phyloP scores from a whole-genome alignment of 78 protist species.

The Anaeramoeba ignava region DNA sequence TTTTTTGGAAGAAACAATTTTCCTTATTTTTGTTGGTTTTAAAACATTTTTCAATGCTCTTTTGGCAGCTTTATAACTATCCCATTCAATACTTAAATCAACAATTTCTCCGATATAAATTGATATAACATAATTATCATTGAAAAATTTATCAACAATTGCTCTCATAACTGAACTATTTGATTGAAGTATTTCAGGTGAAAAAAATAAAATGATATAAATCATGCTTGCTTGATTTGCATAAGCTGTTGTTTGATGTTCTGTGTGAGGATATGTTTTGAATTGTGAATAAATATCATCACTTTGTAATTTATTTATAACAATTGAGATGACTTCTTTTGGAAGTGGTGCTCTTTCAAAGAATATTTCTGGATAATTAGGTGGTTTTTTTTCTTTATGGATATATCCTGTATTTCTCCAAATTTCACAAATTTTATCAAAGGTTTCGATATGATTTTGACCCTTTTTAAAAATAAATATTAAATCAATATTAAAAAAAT shows the following conservation, averaged over 20 bases:
- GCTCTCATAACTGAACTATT: conserved; percentile 79
- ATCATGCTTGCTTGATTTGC: conserved; percentile 83
- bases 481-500: too few species aligned
- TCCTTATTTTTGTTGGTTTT: conserved; percentile 13
- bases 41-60: conserved; percentile 73
- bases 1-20: neutral
- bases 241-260: conserved; percentile 88
- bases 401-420: conserved; percentile 66
- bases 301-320: conserved; percentile 71
- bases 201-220: conserved; percentile 80
- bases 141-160: conserved; percentile 87
- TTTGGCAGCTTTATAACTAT: conserved; percentile 73
- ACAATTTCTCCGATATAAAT: conserved; percentile 82
- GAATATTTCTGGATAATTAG: conserved; percentile 74
- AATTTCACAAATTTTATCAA: conserved; percentile 76
- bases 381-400: conserved; percentile 33
- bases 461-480: too few species aligned
- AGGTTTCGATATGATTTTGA: conserved; percentile 41
- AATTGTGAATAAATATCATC: conserved; percentile 78
- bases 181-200: conserved; percentile 59
- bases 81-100: conserved; percentile 78
- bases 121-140: conserved; percentile 88
- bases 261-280: conserved; percentile 79
- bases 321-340: conserved; percentile 44
- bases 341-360: conserved; percentile 32